A percentile compares a stretch with the other conserved stretches of the same genome.
Conservation (phyloP, 2,329 filamentous ascomycete genomes). For the Phyllosticta citrichinensis region DNA sequence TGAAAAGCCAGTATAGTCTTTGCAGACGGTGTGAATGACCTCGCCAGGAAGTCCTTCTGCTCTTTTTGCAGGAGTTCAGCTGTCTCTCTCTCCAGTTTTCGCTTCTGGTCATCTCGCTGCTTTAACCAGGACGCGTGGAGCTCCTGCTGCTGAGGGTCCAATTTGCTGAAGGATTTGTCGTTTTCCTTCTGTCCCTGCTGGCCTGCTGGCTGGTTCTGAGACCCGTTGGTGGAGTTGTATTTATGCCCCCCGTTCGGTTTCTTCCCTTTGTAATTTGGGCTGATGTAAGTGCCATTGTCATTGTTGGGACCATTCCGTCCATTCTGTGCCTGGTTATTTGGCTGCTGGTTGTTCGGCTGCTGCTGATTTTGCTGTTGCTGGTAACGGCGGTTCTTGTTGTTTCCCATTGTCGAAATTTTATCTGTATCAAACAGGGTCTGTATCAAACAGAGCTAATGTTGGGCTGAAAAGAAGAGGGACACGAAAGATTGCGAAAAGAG, state of each 20-base stretch:
- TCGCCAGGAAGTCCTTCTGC: neutral
- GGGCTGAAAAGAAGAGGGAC: neutral
- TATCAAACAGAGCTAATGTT: neutral
- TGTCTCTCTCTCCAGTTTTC: neutral
- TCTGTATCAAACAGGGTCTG: neutral
- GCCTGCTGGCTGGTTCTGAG: neutral
- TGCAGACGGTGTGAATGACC: neutral
- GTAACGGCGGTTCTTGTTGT: neutral
- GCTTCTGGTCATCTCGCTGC: neutral
- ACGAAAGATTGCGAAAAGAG: neutral
- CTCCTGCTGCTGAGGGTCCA: too few species aligned
- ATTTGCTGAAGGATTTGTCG: too few species aligned
- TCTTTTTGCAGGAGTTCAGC: neutral
- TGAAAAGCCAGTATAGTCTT: neutral
- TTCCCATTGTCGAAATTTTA: neutral
- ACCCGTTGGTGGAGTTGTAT: neutral
- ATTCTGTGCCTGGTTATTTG: too few species aligned
- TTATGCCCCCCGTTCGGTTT: rapidly evolving
- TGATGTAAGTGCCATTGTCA: neutral
- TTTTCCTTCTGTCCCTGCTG: neutral
- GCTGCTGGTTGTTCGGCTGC: neutral
- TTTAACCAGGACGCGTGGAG: neutral
- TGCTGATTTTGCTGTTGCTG: neutral
- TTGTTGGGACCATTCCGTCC: neutral
- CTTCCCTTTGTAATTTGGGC: neutral